Evolutionary conservation across 2,329 filamentous ascomycete species (phyloP).

Genomic region (Apiospora pterosperma): DNA sequence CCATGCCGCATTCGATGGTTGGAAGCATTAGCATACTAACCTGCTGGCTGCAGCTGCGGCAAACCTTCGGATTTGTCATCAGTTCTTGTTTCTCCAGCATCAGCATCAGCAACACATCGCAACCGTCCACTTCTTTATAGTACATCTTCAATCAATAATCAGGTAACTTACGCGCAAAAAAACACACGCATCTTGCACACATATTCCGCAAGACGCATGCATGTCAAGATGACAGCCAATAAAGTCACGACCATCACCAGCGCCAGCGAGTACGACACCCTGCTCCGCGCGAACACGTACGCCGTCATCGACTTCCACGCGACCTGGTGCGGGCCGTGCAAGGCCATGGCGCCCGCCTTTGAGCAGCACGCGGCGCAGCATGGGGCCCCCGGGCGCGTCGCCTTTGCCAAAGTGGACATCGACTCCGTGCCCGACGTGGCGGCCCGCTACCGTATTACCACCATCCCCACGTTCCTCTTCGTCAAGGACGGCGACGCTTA

Average conservation of each 20-base stretch:
- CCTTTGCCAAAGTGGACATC: constrained; percentile 71
- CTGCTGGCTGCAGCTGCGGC: not conserved
- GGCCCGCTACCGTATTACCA: constrained; percentile 61
- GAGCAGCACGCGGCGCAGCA: constrained; percentile 47
- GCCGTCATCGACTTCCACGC: constrained; percentile 49
- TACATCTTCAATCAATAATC: not conserved
- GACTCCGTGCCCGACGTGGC: constrained; percentile 64
- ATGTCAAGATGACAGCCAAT: not conserved
- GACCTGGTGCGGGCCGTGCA: constrained; percentile 73
- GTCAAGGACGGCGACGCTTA: constrained; percentile 63
- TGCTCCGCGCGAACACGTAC: constrained; percentile 57
- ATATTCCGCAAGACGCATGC: not conserved
- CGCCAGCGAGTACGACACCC: constrained; percentile 50
- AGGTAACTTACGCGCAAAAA: not conserved
- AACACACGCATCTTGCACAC: not conserved
- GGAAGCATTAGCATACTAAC: not conserved
- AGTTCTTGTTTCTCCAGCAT: not conserved
- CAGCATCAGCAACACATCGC: not conserved
- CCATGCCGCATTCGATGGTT: not conserved
- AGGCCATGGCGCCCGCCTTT: constrained; percentile 63
- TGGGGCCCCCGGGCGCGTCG: constrained; percentile 46
- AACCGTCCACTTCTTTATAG: not conserved
- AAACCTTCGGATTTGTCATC: not conserved
- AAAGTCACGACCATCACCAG: constrained; percentile 29
- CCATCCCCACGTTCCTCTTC: constrained; percentile 70